Percentiles rank a stretch among this genome's conserved stretches.
Evolutionary conservation across 2,329 filamentous ascomycete genomes (phyloP).

Genomic region (Neurospora crassa): DNA sequence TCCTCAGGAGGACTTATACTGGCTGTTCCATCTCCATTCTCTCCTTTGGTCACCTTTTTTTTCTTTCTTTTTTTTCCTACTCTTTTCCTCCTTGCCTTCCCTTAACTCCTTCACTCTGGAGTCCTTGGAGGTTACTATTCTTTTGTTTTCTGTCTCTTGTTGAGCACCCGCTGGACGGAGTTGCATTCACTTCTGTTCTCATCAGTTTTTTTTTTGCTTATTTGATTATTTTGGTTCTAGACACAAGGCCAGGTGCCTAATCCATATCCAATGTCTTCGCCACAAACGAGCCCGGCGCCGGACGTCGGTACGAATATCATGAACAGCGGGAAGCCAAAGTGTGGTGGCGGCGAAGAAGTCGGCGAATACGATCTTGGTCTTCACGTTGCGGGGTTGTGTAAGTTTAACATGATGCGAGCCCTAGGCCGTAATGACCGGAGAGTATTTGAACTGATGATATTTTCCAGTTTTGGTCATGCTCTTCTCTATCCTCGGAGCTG

Average conservation of each 20-base stretch:
- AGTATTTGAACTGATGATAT: constrained; percentile 7
- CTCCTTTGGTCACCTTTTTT: constrained; percentile 18
- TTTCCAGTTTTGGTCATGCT: constrained; percentile 29
- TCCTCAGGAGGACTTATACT: not conserved
- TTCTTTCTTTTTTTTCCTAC: constrained; percentile 14
- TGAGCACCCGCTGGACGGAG: not conserved
- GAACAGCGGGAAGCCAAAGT: constrained; percentile 27
- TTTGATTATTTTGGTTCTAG: not conserved
- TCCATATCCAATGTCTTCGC: not conserved
- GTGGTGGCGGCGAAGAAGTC: constrained; percentile 25
- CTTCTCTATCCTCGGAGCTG: constrained; percentile 34
- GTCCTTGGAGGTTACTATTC: not conserved
- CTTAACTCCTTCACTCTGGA: not conserved
- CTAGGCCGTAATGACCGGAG: not conserved
- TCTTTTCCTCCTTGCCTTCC: constrained; percentile 9
- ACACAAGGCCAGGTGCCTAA: not conserved
- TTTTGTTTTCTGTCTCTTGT: not conserved
- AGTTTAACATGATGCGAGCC: constrained; percentile 15
- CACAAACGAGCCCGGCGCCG: constrained; percentile 1
- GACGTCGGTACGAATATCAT: constrained; percentile 12
- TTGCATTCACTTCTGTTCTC: not conserved
- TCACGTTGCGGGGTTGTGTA: constrained; percentile 33
- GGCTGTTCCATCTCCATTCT: constrained; percentile 10
- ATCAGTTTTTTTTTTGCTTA: not conserved
- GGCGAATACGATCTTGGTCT: constrained; percentile 34